phyloP scores from a whole-genome alignment of 2,329 filamentous ascomycete species.

The Pseudogymnoascus sp. region DNA sequence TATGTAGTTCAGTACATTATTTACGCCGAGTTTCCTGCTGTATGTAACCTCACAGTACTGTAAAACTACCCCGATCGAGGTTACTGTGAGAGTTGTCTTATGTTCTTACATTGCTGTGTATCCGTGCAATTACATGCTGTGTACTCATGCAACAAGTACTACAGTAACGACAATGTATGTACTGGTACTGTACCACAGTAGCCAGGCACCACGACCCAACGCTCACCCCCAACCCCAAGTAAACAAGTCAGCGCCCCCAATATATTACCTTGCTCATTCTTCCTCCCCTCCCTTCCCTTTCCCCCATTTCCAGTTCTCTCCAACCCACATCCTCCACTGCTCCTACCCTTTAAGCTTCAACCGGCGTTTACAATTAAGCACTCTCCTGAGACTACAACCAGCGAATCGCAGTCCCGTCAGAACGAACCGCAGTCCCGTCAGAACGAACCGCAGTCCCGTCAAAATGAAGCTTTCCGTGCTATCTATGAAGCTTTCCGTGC shows the following conservation, averaged over 20 bases:
- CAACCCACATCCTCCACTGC: not conserved
- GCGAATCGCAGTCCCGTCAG: not conserved
- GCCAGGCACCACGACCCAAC: not conserved
- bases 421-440: not conserved
- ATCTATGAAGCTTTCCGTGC: constrained; percentile 6
- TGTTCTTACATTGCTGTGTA: not conserved
- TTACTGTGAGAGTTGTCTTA: not conserved
- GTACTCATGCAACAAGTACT: not conserved
- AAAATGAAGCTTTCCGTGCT: constrained; percentile 7
- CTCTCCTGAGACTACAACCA: not conserved
- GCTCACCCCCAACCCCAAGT: not conserved
- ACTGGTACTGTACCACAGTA: not conserved
- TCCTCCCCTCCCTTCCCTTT: not conserved
- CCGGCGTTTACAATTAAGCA: not conserved
- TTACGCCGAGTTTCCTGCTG: not conserved
- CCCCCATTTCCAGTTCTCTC: not conserved
- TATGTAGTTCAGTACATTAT: not conserved
- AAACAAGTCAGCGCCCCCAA: not conserved
- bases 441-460: too few species aligned
- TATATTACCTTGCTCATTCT: not conserved
- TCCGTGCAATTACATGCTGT: not conserved
- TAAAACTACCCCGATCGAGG: not conserved
- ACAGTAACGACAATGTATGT: not conserved
- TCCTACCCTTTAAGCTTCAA: not conserved
- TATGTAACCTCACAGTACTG: not conserved